A percentile compares a stretch with the other conserved stretches of the same genome.
Conservation (phyloP, 1,284 basidiomycete genomes). For the Trichosporon sp. region DNA sequence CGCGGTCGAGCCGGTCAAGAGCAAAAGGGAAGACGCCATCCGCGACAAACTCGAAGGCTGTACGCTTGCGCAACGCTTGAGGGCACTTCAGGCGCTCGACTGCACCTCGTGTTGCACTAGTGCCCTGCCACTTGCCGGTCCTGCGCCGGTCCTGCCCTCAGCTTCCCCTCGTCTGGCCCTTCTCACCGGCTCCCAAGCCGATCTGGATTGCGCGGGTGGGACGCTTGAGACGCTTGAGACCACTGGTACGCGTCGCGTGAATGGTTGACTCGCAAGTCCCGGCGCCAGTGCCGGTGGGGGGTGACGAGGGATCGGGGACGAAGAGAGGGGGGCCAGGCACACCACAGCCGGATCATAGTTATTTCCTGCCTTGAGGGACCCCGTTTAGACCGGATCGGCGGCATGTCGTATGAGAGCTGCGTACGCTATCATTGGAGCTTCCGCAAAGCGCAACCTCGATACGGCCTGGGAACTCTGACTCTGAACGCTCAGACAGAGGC, state of each 20-base stretch:
- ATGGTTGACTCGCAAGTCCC: not conserved
- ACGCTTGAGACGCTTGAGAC: not conserved
- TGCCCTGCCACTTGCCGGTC: no score
- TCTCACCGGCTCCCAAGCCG: not conserved
- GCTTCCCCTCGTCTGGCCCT: no score
- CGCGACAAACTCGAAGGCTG: not conserved
- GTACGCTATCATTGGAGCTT: not conserved
- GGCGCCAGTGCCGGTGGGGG: conserved; percentile 6
- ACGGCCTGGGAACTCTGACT: no score
- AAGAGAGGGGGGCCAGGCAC: not conserved
- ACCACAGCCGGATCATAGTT: conserved; percentile 7
- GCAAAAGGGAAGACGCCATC: not conserved
- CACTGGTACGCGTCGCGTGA: not conserved
- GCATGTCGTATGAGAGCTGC: not conserved
- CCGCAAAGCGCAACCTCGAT: no score
- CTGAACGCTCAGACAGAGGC: no score
- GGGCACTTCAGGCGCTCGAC: no score
- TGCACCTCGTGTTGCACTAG: no score
- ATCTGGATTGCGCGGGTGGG: not conserved
- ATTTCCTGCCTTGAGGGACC: not conserved
- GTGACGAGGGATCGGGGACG: no score
- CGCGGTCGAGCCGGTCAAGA: not conserved
- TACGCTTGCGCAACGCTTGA: not conserved
- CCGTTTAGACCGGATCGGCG: not conserved
- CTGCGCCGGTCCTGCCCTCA: no score